Base-by-base conservation (phyloP, 2,329 filamentous ascomycete species). In the Neobulgaria alba region DNA sequence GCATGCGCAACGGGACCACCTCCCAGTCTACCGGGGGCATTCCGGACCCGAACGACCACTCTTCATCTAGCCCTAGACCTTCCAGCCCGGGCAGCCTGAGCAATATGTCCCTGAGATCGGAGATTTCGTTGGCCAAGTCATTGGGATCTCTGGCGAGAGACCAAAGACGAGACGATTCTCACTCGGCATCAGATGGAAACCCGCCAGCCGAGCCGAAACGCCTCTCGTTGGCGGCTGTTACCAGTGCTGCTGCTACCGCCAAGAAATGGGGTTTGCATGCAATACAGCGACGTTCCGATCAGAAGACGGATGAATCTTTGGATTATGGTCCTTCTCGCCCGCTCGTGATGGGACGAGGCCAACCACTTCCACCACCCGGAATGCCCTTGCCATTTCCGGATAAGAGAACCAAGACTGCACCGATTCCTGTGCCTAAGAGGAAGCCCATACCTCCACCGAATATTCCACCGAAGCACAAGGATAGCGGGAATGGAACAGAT, bases 281-380 rank as follows among this genome's bases (percentile, higher is more conserved):
- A 2, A 62, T 75, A 10, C 71, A 74, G 47, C 63, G 69, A 42
- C 66, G 69, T 42, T 51, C 49, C 42, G 69, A 68, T 33, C 60
- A 35, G 51, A 53, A 46, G 35, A 39, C 36, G 10, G 51, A 53
- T 15, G 39, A 34, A 12, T 30, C 41, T 4, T 18, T 43, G n/a
- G 54, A 55, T 17, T 51, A 52, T 60, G 77, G 63, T 50, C 73
- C 44, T 63, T 60, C 49, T 31, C 75, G 85, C 52, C 87, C 87
- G 2, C 47, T 53, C 9, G 49, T 59, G 3, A 87, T 93, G 67
- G 88, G 88, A 1, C 75, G 87, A 29, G 87, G 87, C 0, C 81
- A 83, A 52, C 87, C 87, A 1, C 67, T 94, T 14, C 87, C 86
- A 34, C 86, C 87, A 7, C 85, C 83, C 2, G 88, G 87, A 2